These are phyloP conservation scores for Musa troglodytarum DNA, from an alignment of 176 grass and related monocot species.

Conservation along the genomic window DNA sequence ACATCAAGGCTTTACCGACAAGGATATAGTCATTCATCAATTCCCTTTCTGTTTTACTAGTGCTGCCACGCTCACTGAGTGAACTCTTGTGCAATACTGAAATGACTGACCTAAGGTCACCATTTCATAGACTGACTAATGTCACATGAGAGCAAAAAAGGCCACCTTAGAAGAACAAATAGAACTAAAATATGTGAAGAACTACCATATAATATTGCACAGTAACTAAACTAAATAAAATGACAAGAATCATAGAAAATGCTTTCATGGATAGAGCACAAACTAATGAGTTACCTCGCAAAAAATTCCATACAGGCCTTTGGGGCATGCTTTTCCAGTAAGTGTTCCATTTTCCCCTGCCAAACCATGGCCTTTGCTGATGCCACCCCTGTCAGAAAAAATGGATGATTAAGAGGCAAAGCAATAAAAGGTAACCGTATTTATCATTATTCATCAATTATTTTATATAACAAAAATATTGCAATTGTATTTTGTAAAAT, in stretches of 20 bases:
- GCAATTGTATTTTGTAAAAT: too few species aligned
- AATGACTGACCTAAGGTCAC: too few species aligned
- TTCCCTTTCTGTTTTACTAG: too few species aligned
- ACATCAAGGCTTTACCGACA: too few species aligned
- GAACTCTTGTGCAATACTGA: too few species aligned
- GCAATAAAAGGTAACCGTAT: neutral
- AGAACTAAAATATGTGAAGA: neutral
- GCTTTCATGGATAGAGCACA: neutral
- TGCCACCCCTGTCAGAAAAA: conserved; percentile 61
- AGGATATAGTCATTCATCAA: too few species aligned
- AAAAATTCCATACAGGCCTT: conserved; percentile 96
- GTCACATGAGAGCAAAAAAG: neutral
- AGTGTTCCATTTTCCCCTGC: conserved; percentile 87
- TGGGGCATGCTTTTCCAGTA: conserved; percentile 83
- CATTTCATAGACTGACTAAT: too few species aligned
- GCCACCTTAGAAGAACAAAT: neutral
- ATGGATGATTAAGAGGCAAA: neutral
- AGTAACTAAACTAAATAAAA: too few species aligned
- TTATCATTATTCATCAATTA: too few species aligned
- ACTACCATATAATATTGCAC: too few species aligned
- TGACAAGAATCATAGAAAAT: neutral
- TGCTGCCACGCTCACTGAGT: too few species aligned
- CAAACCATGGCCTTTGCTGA: conserved; percentile 55
- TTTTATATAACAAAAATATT: too few species aligned
- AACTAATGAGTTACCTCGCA: conserved; percentile 58